These are phyloP conservation scores for Eucalyptus tenuipes DNA, from an alignment of 345 rosid species.

Conservation along the genomic window DNA sequence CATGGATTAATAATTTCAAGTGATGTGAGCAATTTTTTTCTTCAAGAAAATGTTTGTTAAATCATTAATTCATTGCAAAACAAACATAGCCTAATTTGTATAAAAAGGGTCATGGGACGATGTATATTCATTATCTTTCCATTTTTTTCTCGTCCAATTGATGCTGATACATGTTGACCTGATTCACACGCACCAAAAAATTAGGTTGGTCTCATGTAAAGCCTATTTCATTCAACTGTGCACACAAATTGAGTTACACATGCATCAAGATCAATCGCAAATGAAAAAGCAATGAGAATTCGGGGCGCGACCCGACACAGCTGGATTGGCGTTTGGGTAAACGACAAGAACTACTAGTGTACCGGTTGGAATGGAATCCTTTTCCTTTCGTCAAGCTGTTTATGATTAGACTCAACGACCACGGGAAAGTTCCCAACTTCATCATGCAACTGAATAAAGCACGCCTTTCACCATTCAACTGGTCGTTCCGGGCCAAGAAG, in stretches of 20 bases:
- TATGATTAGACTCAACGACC: neutral
- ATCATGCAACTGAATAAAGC: neutral
- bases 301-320: neutral
- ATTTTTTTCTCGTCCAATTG: neutral
- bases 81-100: neutral
- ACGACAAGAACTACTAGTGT: neutral
- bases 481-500: neutral
- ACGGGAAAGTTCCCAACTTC: neutral
- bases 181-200: neutral
- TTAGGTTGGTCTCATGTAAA: neutral
- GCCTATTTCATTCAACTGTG: neutral
- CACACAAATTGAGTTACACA: neutral
- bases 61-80: neutral
- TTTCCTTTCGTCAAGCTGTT: neutral
- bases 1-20: neutral
- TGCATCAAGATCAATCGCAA: neutral
- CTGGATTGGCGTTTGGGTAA: neutral
- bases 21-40: neutral
- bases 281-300: neutral
- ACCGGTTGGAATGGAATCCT: neutral
- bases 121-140: neutral
- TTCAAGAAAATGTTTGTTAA: neutral
- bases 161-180: neutral
- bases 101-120: neutral
- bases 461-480: neutral